Conservation (phyloP, 306 rosid genomes). For the Argentina anserina region DNA sequence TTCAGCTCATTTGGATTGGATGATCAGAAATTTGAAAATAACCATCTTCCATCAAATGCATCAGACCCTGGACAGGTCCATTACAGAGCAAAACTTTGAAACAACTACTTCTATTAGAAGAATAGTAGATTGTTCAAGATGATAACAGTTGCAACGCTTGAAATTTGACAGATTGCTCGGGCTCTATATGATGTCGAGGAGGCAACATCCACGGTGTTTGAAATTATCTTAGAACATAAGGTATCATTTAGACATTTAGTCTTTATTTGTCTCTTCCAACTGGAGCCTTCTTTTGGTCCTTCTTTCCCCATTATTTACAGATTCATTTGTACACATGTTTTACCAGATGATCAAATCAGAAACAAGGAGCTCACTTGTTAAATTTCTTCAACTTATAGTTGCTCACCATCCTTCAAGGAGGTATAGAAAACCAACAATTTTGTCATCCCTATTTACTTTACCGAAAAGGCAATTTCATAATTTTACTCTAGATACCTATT, state of each 20-base stretch:
- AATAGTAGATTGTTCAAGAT: slow-evolving; percentile 17
- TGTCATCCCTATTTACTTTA: slow-evolving; percentile 21
- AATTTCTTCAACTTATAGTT: slow-evolving; percentile 81
- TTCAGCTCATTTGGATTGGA: slow-evolving; percentile 76
- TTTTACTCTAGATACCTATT: slow-evolving; percentile 28
- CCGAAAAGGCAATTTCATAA: slow-evolving; percentile 4
- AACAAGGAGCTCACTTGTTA: slow-evolving; percentile 72
- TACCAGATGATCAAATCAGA: slow-evolving; percentile 78
- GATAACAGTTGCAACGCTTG: slow-evolving; percentile 33
- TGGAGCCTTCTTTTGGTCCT: neutral
- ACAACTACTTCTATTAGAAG: slow-evolving; percentile 16
- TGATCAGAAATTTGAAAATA: slow-evolving; percentile 89
- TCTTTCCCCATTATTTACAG: slow-evolving; percentile 14
- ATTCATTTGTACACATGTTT: slow-evolving; percentile 15
- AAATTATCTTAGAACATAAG: slow-evolving; percentile 72
- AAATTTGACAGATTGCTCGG: slow-evolving; percentile 61
- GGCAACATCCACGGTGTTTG: slow-evolving; percentile 85
- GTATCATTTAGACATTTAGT: slow-evolving; percentile 28
- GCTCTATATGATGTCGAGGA: slow-evolving; percentile 96
- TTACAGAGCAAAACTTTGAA: slow-evolving; percentile 19
- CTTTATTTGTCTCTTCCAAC: neutral
- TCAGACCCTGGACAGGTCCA: slow-evolving; percentile 86
- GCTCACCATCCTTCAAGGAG: slow-evolving; percentile 95
- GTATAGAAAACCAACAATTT: slow-evolving; percentile 31
- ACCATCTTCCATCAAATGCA: slow-evolving; percentile 62